A percentile compares a stretch with the other conserved stretches of the same genome.
These are phyloP conservation scores for Botrytis squamosa DNA, from an alignment of 2,329 filamentous ascomycete genomes.

Conservation along the genomic window DNA sequence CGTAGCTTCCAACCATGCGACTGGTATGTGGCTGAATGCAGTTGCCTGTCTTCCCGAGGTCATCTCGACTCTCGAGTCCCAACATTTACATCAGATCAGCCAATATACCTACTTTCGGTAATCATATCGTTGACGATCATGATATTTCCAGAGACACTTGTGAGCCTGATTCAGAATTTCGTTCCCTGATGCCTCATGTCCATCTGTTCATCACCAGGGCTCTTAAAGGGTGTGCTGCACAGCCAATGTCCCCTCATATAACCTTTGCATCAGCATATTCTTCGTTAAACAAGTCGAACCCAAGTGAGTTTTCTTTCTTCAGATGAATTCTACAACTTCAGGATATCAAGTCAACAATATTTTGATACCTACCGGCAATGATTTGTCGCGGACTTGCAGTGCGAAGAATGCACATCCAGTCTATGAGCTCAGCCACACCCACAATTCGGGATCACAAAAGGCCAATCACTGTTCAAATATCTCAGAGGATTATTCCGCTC, in stretches of 20 bases:
- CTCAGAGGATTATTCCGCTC: neutral
- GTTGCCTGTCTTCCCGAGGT: neutral
- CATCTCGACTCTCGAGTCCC: neutral
- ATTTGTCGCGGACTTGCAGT: neutral
- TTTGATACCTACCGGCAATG: neutral
- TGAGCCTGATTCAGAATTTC: neutral
- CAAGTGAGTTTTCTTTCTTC: neutral
- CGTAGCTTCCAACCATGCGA: neutral
- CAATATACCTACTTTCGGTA: neutral
- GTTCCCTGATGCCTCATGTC: neutral
- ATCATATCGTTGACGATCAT: neutral
- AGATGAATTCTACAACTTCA: neutral
- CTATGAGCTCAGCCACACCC: neutral
- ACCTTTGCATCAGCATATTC: neutral
- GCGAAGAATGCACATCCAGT: neutral
- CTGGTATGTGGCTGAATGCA: neutral
- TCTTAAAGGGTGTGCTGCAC: neutral
- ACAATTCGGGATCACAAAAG: neutral
- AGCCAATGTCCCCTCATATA: neutral
- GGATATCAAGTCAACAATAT: neutral
- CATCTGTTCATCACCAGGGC: neutral
- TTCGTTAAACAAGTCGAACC: neutral
- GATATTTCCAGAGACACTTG: neutral
- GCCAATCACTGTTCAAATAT: neutral
- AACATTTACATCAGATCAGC: neutral